These are phyloP conservation scores for Exophiala alcalophila DNA, from an alignment of 2,329 filamentous ascomycete species.

Conservation along the genomic window DNA sequence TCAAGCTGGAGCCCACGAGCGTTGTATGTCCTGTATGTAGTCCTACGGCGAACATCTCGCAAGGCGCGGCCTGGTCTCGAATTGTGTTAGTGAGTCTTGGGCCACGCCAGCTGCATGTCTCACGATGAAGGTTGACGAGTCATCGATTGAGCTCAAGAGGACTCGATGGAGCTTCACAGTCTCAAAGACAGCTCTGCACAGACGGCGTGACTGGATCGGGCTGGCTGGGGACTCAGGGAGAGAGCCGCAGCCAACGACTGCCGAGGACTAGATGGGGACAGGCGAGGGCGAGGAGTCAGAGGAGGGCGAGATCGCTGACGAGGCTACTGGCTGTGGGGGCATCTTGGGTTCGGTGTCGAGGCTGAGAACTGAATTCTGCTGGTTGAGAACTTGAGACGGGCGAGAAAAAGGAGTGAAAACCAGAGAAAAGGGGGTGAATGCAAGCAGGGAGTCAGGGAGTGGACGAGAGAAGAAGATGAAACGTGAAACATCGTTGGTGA, in stretches of 20 bases:
- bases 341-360: slow-evolving; percentile 9
- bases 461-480: too few species aligned
- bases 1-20: too few species aligned
- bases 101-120: slow-evolving; percentile 26
- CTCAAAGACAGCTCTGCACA: slow-evolving; percentile 17
- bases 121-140: slow-evolving; percentile 19
- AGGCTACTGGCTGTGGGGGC: slow-evolving; percentile 23
- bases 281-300: too few species aligned
- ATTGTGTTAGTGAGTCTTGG: slow-evolving; percentile 16
- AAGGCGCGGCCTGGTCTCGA: slow-evolving; percentile 21
- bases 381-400: slow-evolving; percentile 12
- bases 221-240: too few species aligned
- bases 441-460: too few species aligned
- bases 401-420: slow-evolving; percentile 8
- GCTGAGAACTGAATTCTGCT: too few species aligned
- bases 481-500: too few species aligned
- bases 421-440: slow-evolving; percentile 14
- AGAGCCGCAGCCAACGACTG: slow-evolving; percentile 16
- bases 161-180: slow-evolving; percentile 15
- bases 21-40: too few species aligned
- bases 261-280: too few species aligned
- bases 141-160: slow-evolving; percentile 12
- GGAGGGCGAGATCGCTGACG: slow-evolving; percentile 5
- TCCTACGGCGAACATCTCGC: too few species aligned
- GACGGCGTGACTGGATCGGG: slow-evolving; percentile 12